These are phyloP conservation scores for Bipolaris bicolor DNA, from an alignment of 2,329 filamentous ascomycete species.

Conservation along the genomic window DNA sequence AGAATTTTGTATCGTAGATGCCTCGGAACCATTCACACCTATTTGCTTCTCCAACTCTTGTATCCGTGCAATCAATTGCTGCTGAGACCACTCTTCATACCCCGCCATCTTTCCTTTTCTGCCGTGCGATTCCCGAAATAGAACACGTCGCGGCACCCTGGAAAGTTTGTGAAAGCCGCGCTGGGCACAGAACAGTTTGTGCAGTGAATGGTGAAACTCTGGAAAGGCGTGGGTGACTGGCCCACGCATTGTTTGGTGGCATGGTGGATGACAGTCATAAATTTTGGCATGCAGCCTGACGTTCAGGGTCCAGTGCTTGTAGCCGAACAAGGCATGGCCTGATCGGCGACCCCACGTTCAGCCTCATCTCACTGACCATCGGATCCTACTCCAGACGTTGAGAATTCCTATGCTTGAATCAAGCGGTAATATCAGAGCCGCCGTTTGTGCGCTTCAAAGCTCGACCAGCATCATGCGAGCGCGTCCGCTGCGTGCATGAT, in stretches of 20 bases:
- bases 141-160: conserved; percentile 34
- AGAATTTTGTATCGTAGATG: not conserved
- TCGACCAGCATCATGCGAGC: not conserved
- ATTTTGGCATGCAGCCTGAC: conserved; percentile 36
- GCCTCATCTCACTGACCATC: not conserved
- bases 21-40: not conserved
- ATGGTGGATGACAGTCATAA: conserved; percentile 25
- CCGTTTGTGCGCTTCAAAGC: not conserved
- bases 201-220: conserved; percentile 33
- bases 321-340: conserved; percentile 16
- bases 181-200: conserved; percentile 36
- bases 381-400: not conserved
- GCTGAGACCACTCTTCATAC: conserved; percentile 43
- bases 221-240: conserved; percentile 37
- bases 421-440: not conserved
- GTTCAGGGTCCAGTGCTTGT: conserved; percentile 31
- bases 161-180: conserved; percentile 45
- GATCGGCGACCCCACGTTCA: conserved; percentile 6
- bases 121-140: conserved; percentile 20
- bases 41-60: conserved; percentile 39
- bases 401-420: not conserved
- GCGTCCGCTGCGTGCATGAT: not conserved
- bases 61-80: conserved; percentile 44
- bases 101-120: conserved; percentile 29
- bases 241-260: conserved; percentile 34